Evolutionary conservation across 768 basidiomycete species (phyloP).

Genomic region (Rhizopogon vinicolor): DNA sequence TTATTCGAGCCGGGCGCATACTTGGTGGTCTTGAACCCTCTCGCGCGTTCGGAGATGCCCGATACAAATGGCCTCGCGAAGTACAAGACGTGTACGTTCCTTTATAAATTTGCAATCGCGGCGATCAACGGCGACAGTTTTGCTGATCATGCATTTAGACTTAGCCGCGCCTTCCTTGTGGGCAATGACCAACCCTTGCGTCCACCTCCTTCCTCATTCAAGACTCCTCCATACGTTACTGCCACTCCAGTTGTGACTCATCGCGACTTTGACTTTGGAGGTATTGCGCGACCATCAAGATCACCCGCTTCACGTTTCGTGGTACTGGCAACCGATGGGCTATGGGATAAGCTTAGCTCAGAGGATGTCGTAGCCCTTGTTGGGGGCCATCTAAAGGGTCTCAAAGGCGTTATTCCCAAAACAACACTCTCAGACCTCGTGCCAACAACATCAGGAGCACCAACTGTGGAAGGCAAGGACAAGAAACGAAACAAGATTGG

Average conservation of each 20-base stretch:
- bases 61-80: slow-evolving; percentile 81
- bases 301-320: slow-evolving; percentile 52
- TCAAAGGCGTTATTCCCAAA: slow-evolving; percentile 63
- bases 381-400: slow-evolving; percentile 71
- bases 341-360: slow-evolving; percentile 74
- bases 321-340: slow-evolving; percentile 84
- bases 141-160: slow-evolving; percentile 23
- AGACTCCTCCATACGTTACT: slow-evolving; percentile 92
- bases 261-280: slow-evolving; percentile 55
- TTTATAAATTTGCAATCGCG: not conserved
- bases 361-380: slow-evolving; percentile 87
- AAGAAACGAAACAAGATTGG: slow-evolving; percentile 30
- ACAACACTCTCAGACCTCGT: slow-evolving; percentile 50
- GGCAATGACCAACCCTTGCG: slow-evolving; percentile 60
- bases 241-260: slow-evolving; percentile 81
- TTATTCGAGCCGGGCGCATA: slow-evolving; percentile 77
- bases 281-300: slow-evolving; percentile 16
- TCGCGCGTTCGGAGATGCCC: slow-evolving; percentile 84
- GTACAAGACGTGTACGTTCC: slow-evolving; percentile 63
- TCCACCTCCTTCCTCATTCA: slow-evolving; percentile 55
- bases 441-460: slow-evolving; percentile 47
- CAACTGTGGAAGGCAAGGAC: slow-evolving; percentile 62
- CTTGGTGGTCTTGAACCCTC: slow-evolving; percentile 86
- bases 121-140: not conserved
- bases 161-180: slow-evolving; percentile 63